A percentile compares a stretch with the other conserved stretches of the same genome.
phyloP scores from a whole-genome alignment of 305 asterid genomes.

The Fraxinus nigra region DNA sequence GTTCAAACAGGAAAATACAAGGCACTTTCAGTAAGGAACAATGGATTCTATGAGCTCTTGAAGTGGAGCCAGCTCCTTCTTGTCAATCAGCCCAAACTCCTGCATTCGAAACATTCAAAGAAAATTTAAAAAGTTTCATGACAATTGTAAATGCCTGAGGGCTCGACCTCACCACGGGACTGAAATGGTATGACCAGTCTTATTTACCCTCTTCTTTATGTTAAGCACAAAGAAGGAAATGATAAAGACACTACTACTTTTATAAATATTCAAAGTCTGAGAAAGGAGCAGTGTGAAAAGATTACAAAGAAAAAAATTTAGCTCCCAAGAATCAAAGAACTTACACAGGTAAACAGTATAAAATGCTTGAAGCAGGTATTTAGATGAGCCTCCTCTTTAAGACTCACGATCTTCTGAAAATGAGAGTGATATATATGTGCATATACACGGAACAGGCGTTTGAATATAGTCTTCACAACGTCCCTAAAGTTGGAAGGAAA shows the following conservation, averaged over 20 bases:
- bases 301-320: neutral
- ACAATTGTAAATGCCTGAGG: neutral
- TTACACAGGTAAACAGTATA: constrained; percentile 79
- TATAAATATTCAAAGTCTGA: neutral
- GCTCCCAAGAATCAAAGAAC: constrained; percentile 27
- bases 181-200: neutral
- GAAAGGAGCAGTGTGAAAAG: neutral
- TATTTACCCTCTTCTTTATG: neutral
- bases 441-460: constrained; percentile 94
- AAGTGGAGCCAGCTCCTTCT: constrained; percentile 96
- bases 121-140: neutral
- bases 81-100: constrained; percentile 93
- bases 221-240: neutral
- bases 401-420: constrained; percentile 95
- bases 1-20: constrained; percentile 22
- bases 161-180: neutral
- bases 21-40: constrained; percentile 57
- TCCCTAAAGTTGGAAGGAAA: constrained; percentile 92
- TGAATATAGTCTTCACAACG: constrained; percentile 93
- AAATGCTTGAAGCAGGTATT: constrained; percentile 98
- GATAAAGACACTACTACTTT: neutral
- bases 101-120: constrained; percentile 31
- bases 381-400: constrained; percentile 97
- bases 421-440: constrained; percentile 95
- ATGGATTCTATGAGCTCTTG: constrained; percentile 93